Evolutionary conservation across 2,329 filamentous ascomycete species (phyloP), one percentile per base, ranked within the genome.

Genomic region (Fulvia fulva): DNA sequence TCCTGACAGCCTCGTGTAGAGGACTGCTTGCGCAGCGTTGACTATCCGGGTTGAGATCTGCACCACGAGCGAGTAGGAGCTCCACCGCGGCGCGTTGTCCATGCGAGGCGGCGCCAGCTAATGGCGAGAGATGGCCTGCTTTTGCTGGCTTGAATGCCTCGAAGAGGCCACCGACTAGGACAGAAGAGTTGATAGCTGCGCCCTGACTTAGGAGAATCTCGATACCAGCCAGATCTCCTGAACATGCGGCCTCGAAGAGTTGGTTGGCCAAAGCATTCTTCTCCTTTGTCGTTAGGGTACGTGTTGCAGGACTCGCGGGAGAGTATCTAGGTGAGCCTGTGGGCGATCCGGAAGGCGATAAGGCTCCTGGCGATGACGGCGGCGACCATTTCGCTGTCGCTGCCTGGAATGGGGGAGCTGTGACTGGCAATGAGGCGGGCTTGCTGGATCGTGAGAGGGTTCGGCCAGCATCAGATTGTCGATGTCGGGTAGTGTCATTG

Each of bases 121-220:
- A 63, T 11, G 70, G 65, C 4, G 68, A 70, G 9, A 72, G 65
- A 22, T 64, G 61, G 30, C 70, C 70, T 3, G 66, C 54, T 47
- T 72, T 72, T 34, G 70, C 67, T 11, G 70, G 70, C 55, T 68
- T 71, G 65, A 72, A 72, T 11, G 65, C 60, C 53, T 71, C 67
- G 59, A 70, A 71, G 5, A 72, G 61, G 8, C 61, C 64, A 25
- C 59, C 57, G 5, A 72, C 66, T 8, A 67, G 50, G 1, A 64
- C 65, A 7, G 63, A 64, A 2, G 63, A 63, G 51, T 71, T 65
- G 51, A 71, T 57, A 1, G 67, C 60, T 16, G 69, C 70, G 14
- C 70, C 70, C 51, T 67, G 61, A 30, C 50, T 58, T 16, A 71
- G 56, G 1, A 68, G 64, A 34, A 64, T 58, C 41, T 65, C 58